Base-by-base conservation (phyloP, 345 rosid species). In the Bretschneidera sinensis region DNA sequence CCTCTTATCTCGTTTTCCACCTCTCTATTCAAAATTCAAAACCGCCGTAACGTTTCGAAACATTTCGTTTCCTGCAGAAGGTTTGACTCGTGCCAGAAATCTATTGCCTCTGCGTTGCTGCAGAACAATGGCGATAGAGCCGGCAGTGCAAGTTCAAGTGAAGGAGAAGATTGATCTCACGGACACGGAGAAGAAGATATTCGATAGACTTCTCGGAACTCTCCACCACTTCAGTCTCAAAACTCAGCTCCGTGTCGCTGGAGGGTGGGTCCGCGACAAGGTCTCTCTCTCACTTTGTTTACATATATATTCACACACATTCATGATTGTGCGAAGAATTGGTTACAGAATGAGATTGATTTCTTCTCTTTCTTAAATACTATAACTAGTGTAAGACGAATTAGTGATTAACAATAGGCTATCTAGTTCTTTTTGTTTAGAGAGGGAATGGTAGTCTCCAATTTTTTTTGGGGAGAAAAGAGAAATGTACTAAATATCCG, bases 261-360 rank as follows among this genome's bases (percentile, higher is more conserved):
- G 99, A 54, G 97, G 99, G 5, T 94, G 99, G 99, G 96, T 94
- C 33, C 99, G 96, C 18, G 99, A 94, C 69, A 94, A 94, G 98
- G 97, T 89, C 10, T 10, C 5, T 64, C 63, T 43, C 25, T 9
- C 24, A 1, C 1, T 39, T 18, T 7, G 10, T 39, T 11, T n/a
- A n/a, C n/a, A n/a, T n/a, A n/a, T n/a, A n/a, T n/a, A n/a, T n/a
- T n/a, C n/a, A n/a, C n/a, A 28, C 3, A 28, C 33, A 28, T 28
- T 8, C 8, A 8, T 28, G 33, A 28, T 28, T 28, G 8, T 8
- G 8, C 33, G 3, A 28, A 28, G 33, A 28, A 28, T 28, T 28
- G 3, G 33, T 28, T 28, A 8, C 5, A 28, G 8, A 28, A 3
- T 2, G 33, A 28, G 33, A 28, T 28, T 2, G 33, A n/a, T n/a